Base-by-base conservation (phyloP, 202 grass and related monocot genomes). In the Tripidium arundinaceum region DNA sequence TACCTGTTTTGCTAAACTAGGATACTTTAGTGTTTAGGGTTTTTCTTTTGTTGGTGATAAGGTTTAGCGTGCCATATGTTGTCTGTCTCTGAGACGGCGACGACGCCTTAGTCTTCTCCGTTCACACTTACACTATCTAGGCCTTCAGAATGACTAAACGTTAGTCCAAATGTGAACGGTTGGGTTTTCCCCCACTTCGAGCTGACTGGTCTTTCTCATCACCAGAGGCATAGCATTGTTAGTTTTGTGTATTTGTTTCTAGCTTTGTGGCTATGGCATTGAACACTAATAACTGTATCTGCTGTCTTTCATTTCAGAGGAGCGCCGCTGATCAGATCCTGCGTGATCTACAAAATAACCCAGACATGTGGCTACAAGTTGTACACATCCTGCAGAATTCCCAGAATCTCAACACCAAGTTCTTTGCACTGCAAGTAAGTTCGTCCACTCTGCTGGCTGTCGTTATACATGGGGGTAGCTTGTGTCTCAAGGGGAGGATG, bases 381-480 rank as follows among this genome's bases (percentile, higher is more conserved):
- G 96, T 99, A 33, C 92, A 99, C 85, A 96, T 99, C 83, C 79
- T 99, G 65, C 92, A 96, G 74, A 93, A 99, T 69, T 96, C 96
- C 3, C 92, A 96, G 70, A 93, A 91, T 81, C 79, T 99, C 62
- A 99, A 99, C 85, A 96, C 96, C 71, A 99, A 99, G 58, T 99
- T 99, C 79, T 99, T 96, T 78, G 92, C 92, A n/a, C 90, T 99
- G 27, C 96, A 99, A 89, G 96, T 99, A 89, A 90, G 86, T 75
- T 29, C 19, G 13, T 21, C 7, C 41, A 24, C 36, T 24, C 50
- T 15, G 16, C 7, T 43, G 18, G 1, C 22, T 47, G 0, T 67
- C 6, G 61, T 4, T 12, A 14, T 52, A 2, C 5, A 62, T 22
- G 36, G 18, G 3, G 36, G 8, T 83, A 69, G 31, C 38, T 61